phyloP scores from a whole-genome alignment of 257 asterid genomes.

The Fraxinus americana region DNA sequence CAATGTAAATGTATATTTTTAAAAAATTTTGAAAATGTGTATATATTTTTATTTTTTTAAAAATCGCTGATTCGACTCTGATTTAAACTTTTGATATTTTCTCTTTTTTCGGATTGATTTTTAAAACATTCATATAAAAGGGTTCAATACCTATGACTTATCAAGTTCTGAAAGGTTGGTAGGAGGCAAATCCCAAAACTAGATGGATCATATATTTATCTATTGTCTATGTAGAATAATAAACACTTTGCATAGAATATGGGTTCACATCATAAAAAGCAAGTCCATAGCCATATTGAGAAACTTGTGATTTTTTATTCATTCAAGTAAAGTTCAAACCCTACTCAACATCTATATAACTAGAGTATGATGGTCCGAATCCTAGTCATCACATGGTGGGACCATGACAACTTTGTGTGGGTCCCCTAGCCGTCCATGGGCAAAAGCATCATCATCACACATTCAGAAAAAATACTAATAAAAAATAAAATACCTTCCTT shows the following conservation, averaged over 20 bases:
- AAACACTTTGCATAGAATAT: not conserved
- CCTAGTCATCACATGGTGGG: slow-evolving; percentile 3
- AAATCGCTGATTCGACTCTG: no score
- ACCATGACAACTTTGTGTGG: not conserved
- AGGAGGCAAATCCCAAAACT: not conserved
- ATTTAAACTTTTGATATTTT: no score
- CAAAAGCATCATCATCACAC: not conserved
- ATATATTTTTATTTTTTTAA: no score
- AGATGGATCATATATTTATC: not conserved
- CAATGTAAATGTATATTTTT: no score
- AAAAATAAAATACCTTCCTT: not conserved
- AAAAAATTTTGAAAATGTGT: no score
- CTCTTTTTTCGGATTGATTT: no score
- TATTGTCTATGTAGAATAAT: not conserved
- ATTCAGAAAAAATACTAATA: not conserved
- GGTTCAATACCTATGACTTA: no score
- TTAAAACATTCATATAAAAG: no score
- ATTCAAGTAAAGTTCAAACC: not conserved
- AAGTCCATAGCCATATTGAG: not conserved
- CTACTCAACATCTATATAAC: not conserved
- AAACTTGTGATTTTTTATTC: not conserved
- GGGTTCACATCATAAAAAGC: not conserved
- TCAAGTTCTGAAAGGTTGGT: not conserved
- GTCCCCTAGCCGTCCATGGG: not conserved
- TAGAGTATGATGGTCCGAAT: not conserved